These are phyloP conservation scores for Hemisphaericaspora xylofermentans DNA, from an alignment of 1,139 yeast species.

Conservation along the genomic window DNA sequence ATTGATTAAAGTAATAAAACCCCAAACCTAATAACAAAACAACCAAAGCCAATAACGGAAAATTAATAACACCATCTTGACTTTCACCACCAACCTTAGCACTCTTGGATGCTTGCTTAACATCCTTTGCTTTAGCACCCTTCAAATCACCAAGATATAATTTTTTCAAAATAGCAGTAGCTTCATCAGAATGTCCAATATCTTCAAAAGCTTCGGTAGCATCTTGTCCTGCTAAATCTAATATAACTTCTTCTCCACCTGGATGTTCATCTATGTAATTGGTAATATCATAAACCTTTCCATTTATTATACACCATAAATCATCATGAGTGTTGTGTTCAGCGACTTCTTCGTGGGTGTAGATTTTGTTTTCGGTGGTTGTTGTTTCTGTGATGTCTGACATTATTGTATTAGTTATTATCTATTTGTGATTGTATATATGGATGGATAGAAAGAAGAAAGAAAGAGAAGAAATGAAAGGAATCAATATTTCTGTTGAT, in stretches of 20 bases:
- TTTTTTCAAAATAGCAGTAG: constrained; percentile 63
- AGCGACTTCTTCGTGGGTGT: constrained; percentile 60
- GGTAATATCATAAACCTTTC: constrained; percentile 85
- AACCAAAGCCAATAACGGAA: constrained; percentile 22
- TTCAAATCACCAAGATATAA: constrained; percentile 65
- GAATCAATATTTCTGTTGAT: not conserved
- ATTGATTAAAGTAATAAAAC: constrained; percentile 3
- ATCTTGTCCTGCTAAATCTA: constrained; percentile 89
- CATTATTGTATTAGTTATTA: constrained; percentile 9
- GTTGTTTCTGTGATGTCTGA: constrained; percentile 29
- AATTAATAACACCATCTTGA: constrained; percentile 26
- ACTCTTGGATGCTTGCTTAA: not conserved
- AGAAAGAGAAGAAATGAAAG: constrained; percentile 1
- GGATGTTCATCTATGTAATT: constrained; percentile 87
- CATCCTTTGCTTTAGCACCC: constrained; percentile 28
- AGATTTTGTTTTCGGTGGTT: no score
- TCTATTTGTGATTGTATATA: not conserved
- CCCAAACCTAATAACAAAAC: constrained; percentile 1
- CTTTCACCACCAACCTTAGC: constrained; percentile 9
- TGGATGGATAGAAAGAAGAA: constrained; percentile 1
- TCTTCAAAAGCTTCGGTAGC: constrained; percentile 95
- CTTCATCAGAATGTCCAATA: constrained; percentile 97
- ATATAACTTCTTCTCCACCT: constrained; percentile 96
- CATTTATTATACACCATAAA: constrained; percentile 87
- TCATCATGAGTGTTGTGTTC: constrained; percentile 77